A percentile compares a stretch with the other conserved stretches of the same genome.
phyloP scores from a whole-genome alignment of 2,329 filamentous ascomycete genomes.

The Diaporthe citri region DNA sequence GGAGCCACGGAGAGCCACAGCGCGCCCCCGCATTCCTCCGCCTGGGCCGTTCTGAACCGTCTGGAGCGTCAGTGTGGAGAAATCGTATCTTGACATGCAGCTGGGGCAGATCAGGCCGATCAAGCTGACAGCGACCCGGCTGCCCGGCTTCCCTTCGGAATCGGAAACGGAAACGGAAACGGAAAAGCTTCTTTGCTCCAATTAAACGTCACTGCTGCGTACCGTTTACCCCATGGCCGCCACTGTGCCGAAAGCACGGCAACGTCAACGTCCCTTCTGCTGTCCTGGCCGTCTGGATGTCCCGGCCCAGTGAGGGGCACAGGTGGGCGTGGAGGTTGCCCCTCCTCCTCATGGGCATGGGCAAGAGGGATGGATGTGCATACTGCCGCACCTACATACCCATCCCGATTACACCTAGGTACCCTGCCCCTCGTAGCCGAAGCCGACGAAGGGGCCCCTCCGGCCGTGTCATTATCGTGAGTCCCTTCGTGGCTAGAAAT shows the following conservation, averaged over 20 bases:
- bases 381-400: neutral
- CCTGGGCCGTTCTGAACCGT: constrained; percentile 19
- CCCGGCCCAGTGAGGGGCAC: constrained; percentile 11
- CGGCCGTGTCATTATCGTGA: constrained; percentile 40
- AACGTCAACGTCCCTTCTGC: neutral
- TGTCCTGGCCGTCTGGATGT: neutral
- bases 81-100: constrained; percentile 15
- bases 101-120: constrained; percentile 28
- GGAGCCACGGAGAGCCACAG: neutral
- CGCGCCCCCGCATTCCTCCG: constrained; percentile 14
- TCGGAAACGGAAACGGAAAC: neutral
- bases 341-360: neutral
- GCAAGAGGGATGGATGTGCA: neutral
- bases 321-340: no score
- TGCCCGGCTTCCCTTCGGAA: constrained; percentile 5
- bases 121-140: constrained; percentile 31
- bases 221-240: constrained; percentile 32
- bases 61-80: constrained; percentile 29
- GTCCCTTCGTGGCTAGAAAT: constrained; percentile 38
- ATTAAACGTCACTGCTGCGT: constrained; percentile 35
- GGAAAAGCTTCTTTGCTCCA: constrained; percentile 36
- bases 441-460: constrained; percentile 12
- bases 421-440: constrained; percentile 13
- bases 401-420: neutral
- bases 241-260: constrained; percentile 27